phyloP scores from a whole-genome alignment of 2,329 filamentous ascomycete species.

The Diplodia intermedia region DNA sequence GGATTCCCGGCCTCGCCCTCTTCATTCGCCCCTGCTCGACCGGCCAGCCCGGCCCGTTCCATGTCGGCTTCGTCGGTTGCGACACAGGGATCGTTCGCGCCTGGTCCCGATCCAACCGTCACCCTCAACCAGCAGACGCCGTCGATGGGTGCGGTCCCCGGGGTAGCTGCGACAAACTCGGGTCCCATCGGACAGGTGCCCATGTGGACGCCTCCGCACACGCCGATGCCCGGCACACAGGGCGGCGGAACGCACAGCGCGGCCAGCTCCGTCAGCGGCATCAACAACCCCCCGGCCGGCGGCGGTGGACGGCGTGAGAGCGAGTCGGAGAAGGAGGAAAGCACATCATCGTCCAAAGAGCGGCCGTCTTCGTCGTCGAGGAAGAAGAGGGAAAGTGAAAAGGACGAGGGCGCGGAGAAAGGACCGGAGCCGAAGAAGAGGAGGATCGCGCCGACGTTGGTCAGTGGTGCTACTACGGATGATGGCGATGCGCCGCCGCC shows the following conservation, averaged over 20 bases:
- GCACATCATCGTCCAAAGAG: constrained; percentile 5
- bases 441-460: constrained; percentile 30
- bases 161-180: constrained; percentile 76
- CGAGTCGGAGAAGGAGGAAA: constrained; percentile 41
- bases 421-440: constrained; percentile 28
- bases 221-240: constrained; percentile 62
- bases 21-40: constrained; percentile 61
- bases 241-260: constrained; percentile 50
- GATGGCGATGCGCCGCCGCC: no score
- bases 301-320: constrained; percentile 41
- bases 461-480: constrained; percentile 1
- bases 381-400: constrained; percentile 40
- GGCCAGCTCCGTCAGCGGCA: constrained; percentile 58
- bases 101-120: constrained; percentile 44
- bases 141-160: constrained; percentile 76
- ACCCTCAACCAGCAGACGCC: constrained; percentile 80
- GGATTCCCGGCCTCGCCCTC: constrained; percentile 64
- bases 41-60: constrained; percentile 81
- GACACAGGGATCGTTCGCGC: constrained; percentile 64
- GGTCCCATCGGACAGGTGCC: constrained; percentile 62
- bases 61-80: constrained; percentile 83
- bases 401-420: constrained; percentile 42
- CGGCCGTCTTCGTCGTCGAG: neutral
- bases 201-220: constrained; percentile 89
- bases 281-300: constrained; percentile 41